Evolutionary conservation across 2,329 filamentous ascomycete species (phyloP), one percentile per base, ranked within the genome.

Genomic region (Alternaria hordeiaustralica): DNA sequence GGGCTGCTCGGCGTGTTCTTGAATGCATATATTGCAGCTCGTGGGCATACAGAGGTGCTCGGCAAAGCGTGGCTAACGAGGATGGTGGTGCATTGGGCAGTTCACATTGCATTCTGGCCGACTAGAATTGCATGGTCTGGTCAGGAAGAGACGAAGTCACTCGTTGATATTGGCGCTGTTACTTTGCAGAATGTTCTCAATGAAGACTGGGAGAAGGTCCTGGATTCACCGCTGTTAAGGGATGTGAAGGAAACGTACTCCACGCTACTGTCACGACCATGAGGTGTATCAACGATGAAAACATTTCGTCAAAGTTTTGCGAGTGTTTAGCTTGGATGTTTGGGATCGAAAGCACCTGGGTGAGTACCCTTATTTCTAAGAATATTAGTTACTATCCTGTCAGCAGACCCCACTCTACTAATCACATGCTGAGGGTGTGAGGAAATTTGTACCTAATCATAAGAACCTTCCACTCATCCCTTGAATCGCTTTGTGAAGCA

Each of bases 71-170:
- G 76, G 74, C 8, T 75, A 8, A 68, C 44, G 18, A 64, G 76
- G 11, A 51, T 78, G 60, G 70, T 71, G 5, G 71, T 81, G 21
- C 77, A 81, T 67, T 79, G 75, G 68, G 78, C 71, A 3, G 74
- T 75, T 8, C 79, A 80, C 64, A 55, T 80, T 45, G 72, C 75
- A 6, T 78, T 70, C 53, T 80, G 78, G 78, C 77, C 78, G 3
- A 75, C 71, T 5, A 58, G 66, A 3, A 74, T 79, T 3, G 55
- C 66, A 10, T 80, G 78, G 78, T 61, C 72, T 1, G 66, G 70
- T 58, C 20, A 61, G 10, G 71, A 69, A 15, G 74, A 72, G 8
- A 78, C 72, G 5, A 36, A 64, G 49, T 47, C 68, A 13, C 58
- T 80, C 23, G 73, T 79, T 6, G 65, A 69, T 54, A 59, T 75